Conservation (phyloP, 2,329 filamentous ascomycete species). For the Nothophaeocryptopus gaeumannii region DNA sequence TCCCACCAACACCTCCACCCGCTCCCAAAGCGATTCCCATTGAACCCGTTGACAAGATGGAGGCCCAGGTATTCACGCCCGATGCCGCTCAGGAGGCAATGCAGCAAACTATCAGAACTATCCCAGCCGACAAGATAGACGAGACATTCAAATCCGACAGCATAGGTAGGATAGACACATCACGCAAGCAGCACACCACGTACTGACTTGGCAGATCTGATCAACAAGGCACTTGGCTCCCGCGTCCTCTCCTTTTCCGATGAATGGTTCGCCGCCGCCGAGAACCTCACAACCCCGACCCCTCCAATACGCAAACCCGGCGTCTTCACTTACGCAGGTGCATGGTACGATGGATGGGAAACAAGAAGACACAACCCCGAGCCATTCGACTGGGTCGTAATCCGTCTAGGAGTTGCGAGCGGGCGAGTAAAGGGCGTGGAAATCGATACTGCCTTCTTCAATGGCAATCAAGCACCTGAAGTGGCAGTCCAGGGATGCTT, state of each 20-base stretch:
- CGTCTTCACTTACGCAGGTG: slow-evolving; percentile 58
- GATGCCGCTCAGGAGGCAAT: slow-evolving; percentile 33
- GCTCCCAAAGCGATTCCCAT: too few relatives aligned
- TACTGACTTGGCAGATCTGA: slow-evolving; percentile 43
- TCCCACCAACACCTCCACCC: too few relatives aligned
- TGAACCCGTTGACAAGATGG: slow-evolving; percentile 5
- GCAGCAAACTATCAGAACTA: slow-evolving; percentile 29
- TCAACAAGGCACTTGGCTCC: slow-evolving; percentile 52
- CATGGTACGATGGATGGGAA: slow-evolving; percentile 66
- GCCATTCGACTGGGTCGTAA: slow-evolving; percentile 59
- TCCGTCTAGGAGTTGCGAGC: slow-evolving; percentile 61
- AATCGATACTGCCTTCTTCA: slow-evolving; percentile 78
- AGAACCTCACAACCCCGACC: slow-evolving; percentile 58
- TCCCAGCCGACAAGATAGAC: slow-evolving; percentile 53
- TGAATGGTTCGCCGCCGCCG: slow-evolving; percentile 60
- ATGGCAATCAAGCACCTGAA: slow-evolving; percentile 76
- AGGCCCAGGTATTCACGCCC: slow-evolving; percentile 33
- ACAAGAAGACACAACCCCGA: slow-evolving; percentile 59
- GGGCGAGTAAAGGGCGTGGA: slow-evolving; percentile 72
- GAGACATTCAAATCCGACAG: slow-evolving; percentile 55
- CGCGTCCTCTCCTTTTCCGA: slow-evolving; percentile 56
- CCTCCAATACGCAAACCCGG: slow-evolving; percentile 56
- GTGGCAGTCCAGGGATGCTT: slow-evolving; percentile 77
- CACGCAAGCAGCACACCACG: not conserved
- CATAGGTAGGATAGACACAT: slow-evolving; percentile 39